phyloP scores from a whole-genome alignment of 2,329 filamentous ascomycete species.

The Aspergillus uvarum region DNA sequence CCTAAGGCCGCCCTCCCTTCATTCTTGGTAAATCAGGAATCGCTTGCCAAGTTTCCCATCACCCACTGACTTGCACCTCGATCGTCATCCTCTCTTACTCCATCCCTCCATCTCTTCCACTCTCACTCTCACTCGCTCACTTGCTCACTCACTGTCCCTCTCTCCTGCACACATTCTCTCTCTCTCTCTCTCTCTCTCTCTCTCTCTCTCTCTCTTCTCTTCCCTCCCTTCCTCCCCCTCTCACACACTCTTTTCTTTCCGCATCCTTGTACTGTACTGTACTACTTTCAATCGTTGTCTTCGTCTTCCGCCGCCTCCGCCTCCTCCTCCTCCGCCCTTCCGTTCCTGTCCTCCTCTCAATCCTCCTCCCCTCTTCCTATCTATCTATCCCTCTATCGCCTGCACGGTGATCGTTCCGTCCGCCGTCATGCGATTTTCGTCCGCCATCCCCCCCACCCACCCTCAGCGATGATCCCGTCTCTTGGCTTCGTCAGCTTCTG shows the following conservation, averaged over 20 bases:
- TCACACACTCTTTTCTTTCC: too few relatives aligned
- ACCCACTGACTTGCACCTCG: too few relatives aligned
- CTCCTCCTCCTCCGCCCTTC: background rate
- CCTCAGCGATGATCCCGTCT: conserved; percentile 3
- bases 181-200: background rate
- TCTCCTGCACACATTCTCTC: too few relatives aligned
- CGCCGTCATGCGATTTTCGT: conserved; percentile 6
- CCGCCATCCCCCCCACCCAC: background rate
- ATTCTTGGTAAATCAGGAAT: conserved; percentile 6
- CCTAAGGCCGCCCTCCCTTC: background rate
- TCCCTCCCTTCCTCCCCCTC: background rate
- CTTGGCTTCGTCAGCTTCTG: background rate
- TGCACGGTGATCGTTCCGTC: background rate
- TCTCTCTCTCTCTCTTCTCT: background rate
- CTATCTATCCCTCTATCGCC: background rate
- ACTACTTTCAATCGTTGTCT: too few relatives aligned
- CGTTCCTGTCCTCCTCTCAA: background rate
- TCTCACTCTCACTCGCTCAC: background rate
- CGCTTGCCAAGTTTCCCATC: conserved; percentile 3
- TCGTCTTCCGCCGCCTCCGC: too few relatives aligned
- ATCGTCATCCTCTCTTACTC: background rate
- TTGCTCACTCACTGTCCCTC: background rate
- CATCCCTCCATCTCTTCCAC: too few relatives aligned
- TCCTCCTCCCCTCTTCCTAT: background rate
- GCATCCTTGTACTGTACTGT: too few relatives aligned